Base-by-base conservation (phyloP, 805 yeast genomes). In the Metschnikowia aberdeeniae region DNA sequence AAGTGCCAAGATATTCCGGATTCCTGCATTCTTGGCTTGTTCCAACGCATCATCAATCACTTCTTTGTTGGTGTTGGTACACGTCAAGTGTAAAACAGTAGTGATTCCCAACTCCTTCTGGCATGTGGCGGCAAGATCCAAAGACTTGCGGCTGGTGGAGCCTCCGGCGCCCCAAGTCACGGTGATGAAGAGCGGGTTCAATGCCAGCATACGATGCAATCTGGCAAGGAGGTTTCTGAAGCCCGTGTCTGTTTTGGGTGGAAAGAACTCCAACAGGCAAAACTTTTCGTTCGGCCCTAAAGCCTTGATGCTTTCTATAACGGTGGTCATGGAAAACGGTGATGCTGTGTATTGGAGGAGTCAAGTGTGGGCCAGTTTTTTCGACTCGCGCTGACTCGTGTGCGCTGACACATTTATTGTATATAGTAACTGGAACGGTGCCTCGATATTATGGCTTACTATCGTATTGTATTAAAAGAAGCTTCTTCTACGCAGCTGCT, bases 151-250 rank as follows among this genome's bases (percentile, higher is more conserved):
- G 38, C 92, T 81, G 8, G 97, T 89, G 5, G 95, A 82, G 3
- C 99, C 99, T 34, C 98, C 98, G 5, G 99, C 98, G 29, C 98
- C 99, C 97, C 98, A 93, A 0, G 99, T 93, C 11, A 93, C 85
- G 3, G 96, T 88, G 44, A 92, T 83, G 62, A 93, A 95, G 12
- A 84, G 69, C 3, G 98, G 98, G 45, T 89, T 90, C 50, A 93
- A 68, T 3, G 85, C 84, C 51, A 87, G 81, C 90, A 93, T 84
- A 58, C 99, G 82, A 58, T 80, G 81, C 67, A 93, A 79, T 65
- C 99, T 84, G 26, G 90, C 89, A 40, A 86, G 72, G 50, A 93
- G 69, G 66, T 93, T 93, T 52, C 85, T 76, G 62, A 86, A 77
- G 54, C 98, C 99, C 59, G 81, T 71, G 59, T 86, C 90, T 0